Percentiles rank a stretch among this genome's conserved stretches.
These are phyloP conservation scores for Cryptosporidium andersoni DNA, from an alignment of 169 alveolate species.

Conservation along the genomic window DNA sequence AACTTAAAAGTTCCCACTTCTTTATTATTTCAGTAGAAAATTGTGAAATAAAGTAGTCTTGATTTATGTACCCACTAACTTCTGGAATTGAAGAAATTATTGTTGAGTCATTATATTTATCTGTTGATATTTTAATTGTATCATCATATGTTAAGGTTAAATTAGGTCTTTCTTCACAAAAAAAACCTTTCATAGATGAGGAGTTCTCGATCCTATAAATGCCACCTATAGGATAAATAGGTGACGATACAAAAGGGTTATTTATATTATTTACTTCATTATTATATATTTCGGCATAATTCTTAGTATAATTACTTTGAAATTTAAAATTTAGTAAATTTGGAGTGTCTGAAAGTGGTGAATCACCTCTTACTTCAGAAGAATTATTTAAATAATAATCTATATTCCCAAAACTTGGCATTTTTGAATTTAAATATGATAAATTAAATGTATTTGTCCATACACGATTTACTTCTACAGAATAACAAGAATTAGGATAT, in stretches of 20 bases:
- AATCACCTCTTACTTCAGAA: neutral
- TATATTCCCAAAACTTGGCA: neutral
- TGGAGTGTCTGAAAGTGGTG: neutral
- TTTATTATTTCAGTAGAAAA: constrained; percentile 17
- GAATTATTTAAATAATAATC: neutral
- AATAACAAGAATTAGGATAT: constrained; percentile 79
- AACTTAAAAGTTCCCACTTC: constrained; percentile 16
- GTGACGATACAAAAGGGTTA: constrained; percentile 10
- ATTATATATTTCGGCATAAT: neutral
- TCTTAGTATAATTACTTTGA: neutral
- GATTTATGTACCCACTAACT: neutral
- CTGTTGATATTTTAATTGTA: neutral
- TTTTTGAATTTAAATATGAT: constrained; percentile 10
- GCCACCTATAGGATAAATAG: constrained; percentile 60
- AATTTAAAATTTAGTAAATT: neutral
- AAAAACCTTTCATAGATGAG: neutral
- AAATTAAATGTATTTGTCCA: constrained; percentile 35
- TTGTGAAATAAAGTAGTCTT: constrained; percentile 8
- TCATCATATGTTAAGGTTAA: neutral
- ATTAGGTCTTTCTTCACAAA: neutral
- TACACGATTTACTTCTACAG: constrained; percentile 78
- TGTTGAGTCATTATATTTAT: neutral
- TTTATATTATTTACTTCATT: constrained; percentile 1
- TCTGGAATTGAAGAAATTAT: neutral
- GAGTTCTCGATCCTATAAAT: neutral